phyloP scores from a whole-genome alignment of 2,329 filamentous ascomycete genomes.

The Clarireedia paspali region DNA sequence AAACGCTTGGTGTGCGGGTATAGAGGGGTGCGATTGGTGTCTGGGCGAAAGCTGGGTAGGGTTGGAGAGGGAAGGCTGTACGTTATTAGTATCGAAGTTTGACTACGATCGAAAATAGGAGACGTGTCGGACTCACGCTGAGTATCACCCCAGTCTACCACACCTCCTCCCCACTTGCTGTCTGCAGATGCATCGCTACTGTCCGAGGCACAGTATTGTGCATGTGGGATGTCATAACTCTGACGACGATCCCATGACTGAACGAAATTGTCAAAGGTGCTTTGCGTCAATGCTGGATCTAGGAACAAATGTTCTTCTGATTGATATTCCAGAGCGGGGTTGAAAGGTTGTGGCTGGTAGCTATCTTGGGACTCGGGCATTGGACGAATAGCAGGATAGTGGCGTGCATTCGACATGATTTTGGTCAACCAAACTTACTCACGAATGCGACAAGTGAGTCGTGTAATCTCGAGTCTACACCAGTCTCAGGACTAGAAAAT shows the following conservation, averaged over 20 bases:
- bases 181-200: slow-evolving; percentile 2
- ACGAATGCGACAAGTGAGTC: neutral
- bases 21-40: neutral
- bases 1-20: neutral
- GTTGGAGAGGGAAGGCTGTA: neutral
- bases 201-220: slow-evolving; percentile 8
- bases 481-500: neutral
- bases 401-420: slow-evolving; percentile 1
- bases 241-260: neutral
- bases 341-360: slow-evolving; percentile 2
- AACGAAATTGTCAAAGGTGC: neutral
- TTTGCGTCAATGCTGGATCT: slow-evolving; percentile 1
- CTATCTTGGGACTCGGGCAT: neutral
- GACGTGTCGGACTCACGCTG: neutral
- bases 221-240: neutral
- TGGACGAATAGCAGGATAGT: slow-evolving; percentile 4
- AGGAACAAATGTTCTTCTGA: neutral
- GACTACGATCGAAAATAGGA: neutral
- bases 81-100: too few relatives aligned
- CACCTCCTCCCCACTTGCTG: slow-evolving; percentile 3
- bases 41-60: slow-evolving; percentile 3
- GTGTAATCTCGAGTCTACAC: neutral
- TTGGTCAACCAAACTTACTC: neutral
- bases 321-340: neutral
- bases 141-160: slow-evolving; percentile 3